Percentiles rank a stretch among this genome's conserved stretches.
phyloP scores from a whole-genome alignment of 1,284 basidiomycete species.

The Fomes fomentarius region DNA sequence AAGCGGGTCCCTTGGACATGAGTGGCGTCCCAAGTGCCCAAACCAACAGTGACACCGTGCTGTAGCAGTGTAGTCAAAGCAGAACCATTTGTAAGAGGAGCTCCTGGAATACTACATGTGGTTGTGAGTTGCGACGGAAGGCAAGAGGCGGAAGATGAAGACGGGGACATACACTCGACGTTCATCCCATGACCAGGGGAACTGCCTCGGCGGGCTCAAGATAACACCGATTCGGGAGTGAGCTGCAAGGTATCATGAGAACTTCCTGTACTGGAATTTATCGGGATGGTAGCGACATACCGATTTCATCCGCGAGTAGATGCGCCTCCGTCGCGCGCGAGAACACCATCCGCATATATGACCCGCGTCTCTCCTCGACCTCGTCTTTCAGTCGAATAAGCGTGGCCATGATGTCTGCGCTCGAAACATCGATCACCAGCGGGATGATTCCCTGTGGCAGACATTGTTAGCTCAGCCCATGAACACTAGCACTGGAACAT shows the following conservation, averaged over 20 bases:
- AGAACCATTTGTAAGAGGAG: conserved; percentile 53
- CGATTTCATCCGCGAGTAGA: conserved; percentile 74
- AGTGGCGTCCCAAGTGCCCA: conserved; percentile 54
- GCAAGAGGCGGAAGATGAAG: neutral
- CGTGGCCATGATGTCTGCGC: conserved; percentile 65
- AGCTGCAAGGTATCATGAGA: conserved; percentile 38
- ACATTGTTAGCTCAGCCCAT: no score
- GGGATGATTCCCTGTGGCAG: conserved; percentile 39
- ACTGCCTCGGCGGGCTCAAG: conserved; percentile 50
- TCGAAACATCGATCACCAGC: conserved; percentile 50
- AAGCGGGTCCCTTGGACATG: conserved; percentile 54
- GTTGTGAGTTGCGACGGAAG: neutral
- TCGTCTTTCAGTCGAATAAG: conserved; percentile 76
- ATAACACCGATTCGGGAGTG: conserved; percentile 55
- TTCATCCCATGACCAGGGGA: conserved; percentile 55
- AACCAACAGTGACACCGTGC: conserved; percentile 55
- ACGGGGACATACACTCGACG: conserved; percentile 40
- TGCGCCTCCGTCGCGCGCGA: conserved; percentile 78
- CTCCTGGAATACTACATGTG: conserved; percentile 48
- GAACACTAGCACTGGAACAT: neutral
- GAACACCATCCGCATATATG: conserved; percentile 65
- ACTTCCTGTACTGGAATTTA: no score
- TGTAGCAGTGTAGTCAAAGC: conserved; percentile 48
- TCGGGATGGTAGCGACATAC: conserved; percentile 24
- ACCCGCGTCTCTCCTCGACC: conserved; percentile 62